Percentiles rank a stretch among this genome's conserved stretches.
Conservation (phyloP, 1,284 basidiomycete species). For the Wallemia ichthyophaga region DNA sequence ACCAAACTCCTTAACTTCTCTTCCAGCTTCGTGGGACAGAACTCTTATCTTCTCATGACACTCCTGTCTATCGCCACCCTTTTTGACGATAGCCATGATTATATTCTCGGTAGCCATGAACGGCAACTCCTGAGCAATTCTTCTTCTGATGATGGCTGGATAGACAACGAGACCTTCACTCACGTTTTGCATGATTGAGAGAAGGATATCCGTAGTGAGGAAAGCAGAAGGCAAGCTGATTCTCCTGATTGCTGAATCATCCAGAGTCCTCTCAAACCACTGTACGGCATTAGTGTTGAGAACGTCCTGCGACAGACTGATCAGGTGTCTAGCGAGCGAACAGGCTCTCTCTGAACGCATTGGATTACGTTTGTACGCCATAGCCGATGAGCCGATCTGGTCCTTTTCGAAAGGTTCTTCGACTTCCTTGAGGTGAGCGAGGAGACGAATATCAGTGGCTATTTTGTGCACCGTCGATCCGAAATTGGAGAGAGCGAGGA, state of each 20-base stretch:
- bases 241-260: slow-evolving; percentile 33
- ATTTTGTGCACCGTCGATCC: slow-evolving; percentile 95
- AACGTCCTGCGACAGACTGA: slow-evolving; percentile 75
- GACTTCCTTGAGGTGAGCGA: slow-evolving; percentile 88
- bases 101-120: slow-evolving; percentile 99
- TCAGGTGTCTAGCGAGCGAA: slow-evolving; percentile 67
- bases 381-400: slow-evolving; percentile 71
- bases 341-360: slow-evolving; percentile 97
- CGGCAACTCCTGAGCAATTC: slow-evolving; percentile 78
- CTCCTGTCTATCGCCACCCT: slow-evolving; percentile 77
- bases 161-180: slow-evolving; percentile 93
- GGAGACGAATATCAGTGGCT: slow-evolving; percentile 69
- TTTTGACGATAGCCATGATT: slow-evolving; percentile 95
- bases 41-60: slow-evolving; percentile 91
- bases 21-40: slow-evolving; percentile 78
- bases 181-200: slow-evolving; percentile 85
- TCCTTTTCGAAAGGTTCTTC: slow-evolving; percentile 98
- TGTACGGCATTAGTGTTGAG: slow-evolving; percentile 72
- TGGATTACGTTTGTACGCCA: slow-evolving; percentile 99
- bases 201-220: slow-evolving; percentile 82
- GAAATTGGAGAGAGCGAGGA: slow-evolving; percentile 62
- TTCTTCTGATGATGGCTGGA: slow-evolving; percentile 70
- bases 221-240: slow-evolving; percentile 26
- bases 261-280: slow-evolving; percentile 88
- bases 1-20: slow-evolving; percentile 83